phyloP scores from a whole-genome alignment of 2,329 filamentous ascomycete genomes.

The Chaetomium globosum region DNA sequence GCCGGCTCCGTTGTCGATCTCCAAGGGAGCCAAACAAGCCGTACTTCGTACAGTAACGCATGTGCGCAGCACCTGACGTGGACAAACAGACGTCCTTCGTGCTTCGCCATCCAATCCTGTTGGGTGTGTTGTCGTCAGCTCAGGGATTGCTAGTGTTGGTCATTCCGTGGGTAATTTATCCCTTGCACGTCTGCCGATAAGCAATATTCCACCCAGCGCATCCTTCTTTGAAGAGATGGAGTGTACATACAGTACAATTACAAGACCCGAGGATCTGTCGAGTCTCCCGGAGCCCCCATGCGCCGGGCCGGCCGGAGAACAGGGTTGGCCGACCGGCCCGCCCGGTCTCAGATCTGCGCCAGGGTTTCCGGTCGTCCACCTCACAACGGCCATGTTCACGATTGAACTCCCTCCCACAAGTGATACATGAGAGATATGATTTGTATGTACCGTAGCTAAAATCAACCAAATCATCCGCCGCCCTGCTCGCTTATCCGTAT shows the following conservation, averaged over 20 bases:
- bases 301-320: conserved; percentile 6
- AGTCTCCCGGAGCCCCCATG: neutral
- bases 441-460: conserved; percentile 8
- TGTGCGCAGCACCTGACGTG: neutral
- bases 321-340: neutral
- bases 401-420: neutral
- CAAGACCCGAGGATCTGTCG: neutral
- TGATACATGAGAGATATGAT: neutral
- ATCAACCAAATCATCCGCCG: neutral
- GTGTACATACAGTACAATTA: neutral
- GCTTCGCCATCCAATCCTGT: neutral
- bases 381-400: neutral
- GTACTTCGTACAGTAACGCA: neutral
- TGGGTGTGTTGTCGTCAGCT: neutral
- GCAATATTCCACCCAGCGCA: neutral
- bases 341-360: conserved; percentile 8
- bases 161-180: neutral
- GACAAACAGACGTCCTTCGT: neutral
- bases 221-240: neutral
- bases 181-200: neutral
- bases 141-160: neutral
- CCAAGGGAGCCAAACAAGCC: neutral
- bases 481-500: neutral
- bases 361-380: neutral
- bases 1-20: neutral